Conservation (phyloP, 495 filamentous ascomycete genomes). For the Cladorrhinum samala region DNA sequence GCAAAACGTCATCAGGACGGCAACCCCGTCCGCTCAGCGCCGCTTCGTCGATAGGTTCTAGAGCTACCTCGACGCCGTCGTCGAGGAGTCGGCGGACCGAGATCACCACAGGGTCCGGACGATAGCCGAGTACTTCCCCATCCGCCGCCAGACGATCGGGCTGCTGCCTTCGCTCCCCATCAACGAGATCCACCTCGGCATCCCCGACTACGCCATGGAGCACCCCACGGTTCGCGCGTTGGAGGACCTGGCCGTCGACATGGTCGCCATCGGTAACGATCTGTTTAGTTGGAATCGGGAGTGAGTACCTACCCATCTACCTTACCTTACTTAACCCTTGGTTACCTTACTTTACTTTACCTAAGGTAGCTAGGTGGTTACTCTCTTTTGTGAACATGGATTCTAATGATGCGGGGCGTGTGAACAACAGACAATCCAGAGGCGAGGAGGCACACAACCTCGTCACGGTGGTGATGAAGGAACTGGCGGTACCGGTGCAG, state of each 20-base stretch:
- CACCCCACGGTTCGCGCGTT: constrained; percentile 8
- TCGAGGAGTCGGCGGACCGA: constrained; percentile 5
- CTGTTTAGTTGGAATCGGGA: constrained; percentile 10
- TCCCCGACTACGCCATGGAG: constrained; percentile 8
- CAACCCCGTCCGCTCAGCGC: constrained; percentile 6
- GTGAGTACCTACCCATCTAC: too few species aligned
- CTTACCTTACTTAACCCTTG: too few species aligned
- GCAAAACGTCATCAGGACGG: constrained; percentile 7
- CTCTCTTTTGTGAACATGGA: too few species aligned
- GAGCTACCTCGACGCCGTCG: constrained; percentile 7
- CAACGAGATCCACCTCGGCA: constrained; percentile 9
- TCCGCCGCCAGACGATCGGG: constrained; percentile 13
- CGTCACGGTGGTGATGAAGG: constrained; percentile 13
- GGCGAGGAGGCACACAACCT: constrained; percentile 15
- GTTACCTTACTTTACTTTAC: too few species aligned
- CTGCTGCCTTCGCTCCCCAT: constrained; percentile 5
- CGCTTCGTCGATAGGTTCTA: constrained; percentile 10
- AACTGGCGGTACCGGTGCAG: too few species aligned
- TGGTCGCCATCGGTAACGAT: constrained; percentile 13
- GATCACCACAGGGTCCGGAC: not conserved
- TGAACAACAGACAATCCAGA: not conserved
- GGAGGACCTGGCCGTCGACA: constrained; percentile 4
- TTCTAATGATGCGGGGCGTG: not conserved
- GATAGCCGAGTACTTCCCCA: constrained; percentile 9
- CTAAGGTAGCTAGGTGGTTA: too few species aligned